phyloP scores from a whole-genome alignment of 2,329 filamentous ascomycete genomes.

The Taxawa tesnikishii region DNA sequence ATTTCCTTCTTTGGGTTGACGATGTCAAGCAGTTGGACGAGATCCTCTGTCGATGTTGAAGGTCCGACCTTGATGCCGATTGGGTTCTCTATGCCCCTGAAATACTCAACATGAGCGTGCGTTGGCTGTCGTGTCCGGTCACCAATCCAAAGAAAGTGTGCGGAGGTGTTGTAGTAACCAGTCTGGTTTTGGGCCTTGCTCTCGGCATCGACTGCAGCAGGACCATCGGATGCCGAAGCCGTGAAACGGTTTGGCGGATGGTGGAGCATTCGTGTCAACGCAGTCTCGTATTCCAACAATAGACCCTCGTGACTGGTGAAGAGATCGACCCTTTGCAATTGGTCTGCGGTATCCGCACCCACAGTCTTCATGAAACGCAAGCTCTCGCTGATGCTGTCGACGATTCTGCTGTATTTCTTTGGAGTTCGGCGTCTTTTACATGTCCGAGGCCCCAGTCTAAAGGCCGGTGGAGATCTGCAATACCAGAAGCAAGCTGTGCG shows the following conservation, averaged over 20 bases:
- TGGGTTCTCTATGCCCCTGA: constrained; percentile 89
- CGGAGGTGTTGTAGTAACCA: constrained; percentile 85
- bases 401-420: constrained; percentile 76
- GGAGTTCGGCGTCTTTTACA: constrained; percentile 70
- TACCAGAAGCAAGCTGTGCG: constrained; percentile 69
- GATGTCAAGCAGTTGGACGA: constrained; percentile 66
- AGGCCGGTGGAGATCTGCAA: constrained; percentile 86
- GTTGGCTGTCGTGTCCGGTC: constrained; percentile 90
- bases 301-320: constrained; percentile 94
- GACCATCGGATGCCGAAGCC: constrained; percentile 9
- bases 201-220: constrained; percentile 12
- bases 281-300: constrained; percentile 86
- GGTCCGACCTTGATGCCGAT: constrained; percentile 95
- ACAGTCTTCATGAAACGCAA: constrained; percentile 90
- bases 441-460: constrained; percentile 93
- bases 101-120: constrained; percentile 92
- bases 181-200: constrained; percentile 23
- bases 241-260: constrained; percentile 39
- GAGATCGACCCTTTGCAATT: constrained; percentile 83
- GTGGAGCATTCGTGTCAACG: constrained; percentile 64
- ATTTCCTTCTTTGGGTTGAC: constrained; percentile 74
- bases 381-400: constrained; percentile 77
- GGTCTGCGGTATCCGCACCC: constrained; percentile 72
- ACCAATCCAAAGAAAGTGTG: constrained; percentile 97
- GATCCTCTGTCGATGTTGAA: constrained; percentile 62